Evolutionary conservation across 129 eudicot species (phyloP), one percentile per base, ranked within the genome.

Genomic region (Chrysanthemum makinoi): DNA sequence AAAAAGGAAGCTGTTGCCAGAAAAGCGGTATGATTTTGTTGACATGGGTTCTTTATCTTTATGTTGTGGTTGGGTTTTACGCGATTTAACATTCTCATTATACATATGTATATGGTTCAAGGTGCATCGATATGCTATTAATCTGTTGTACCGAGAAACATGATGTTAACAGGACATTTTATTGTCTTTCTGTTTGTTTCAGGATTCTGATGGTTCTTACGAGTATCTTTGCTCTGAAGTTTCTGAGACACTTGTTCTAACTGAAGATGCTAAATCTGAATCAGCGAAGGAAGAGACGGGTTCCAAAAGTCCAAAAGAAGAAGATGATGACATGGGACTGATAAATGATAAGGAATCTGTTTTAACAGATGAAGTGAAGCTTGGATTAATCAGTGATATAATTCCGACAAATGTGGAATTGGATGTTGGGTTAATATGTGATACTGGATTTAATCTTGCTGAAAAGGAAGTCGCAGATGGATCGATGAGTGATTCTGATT

Each of bases 221-320:
- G 88, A 80, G 5, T 28, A 80, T 12, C 72, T 80, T 17, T 80
- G 75, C 43, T 80, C 76, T 30, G 83, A 84, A 59, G 75, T 79
- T 49, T 76, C 77, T 28, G 73, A 78, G 5, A 14, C 70, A 30
- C 73, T 71, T 63, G 68, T 55, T 65, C 9, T 78, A 50, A 16
- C 71, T 2, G 59, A 68, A 53, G 80, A 68, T 43, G 66, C 47
- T 49, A 68, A 68, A 65, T 16, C 16, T 3, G 62, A 51, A n/a
- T 1, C 24, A 65, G 19, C 19, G 5, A 52, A 26, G 15, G 66
- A 16, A 30, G 50, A 65, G 8, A 46, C 15, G 73, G 47, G 19
- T 18, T 43, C 19, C 18, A 6, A n/a, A 30, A 44, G 3, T 18
- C 62, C 15, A 58, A 52, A 24, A 4, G 74, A 56, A 39, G 75